Base-by-base conservation (phyloP, 306 rosid species). In the Cicer yamashitae region DNA sequence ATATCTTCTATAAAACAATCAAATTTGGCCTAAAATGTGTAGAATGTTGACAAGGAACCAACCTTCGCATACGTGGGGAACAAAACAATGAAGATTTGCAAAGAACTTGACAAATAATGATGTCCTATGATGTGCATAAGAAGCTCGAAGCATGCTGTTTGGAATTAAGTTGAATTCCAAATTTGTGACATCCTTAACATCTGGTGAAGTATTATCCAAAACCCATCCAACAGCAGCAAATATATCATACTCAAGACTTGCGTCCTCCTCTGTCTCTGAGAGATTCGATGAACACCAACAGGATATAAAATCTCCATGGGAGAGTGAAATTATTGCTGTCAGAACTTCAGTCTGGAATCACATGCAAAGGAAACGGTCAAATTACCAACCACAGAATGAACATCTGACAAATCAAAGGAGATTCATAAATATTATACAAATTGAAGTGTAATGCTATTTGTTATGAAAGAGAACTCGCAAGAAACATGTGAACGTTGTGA, bases 81-180 rank as follows among this genome's bases (percentile, higher is more conserved):
- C 85, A 64, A 94, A 94, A 86, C 97, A 94, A 81, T 94, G 98
- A 82, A 94, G 98, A 83, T 94, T 94, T 82, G 98, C 98, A 75
- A 94, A 88, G 79, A 94, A 77, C 91, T 94, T 94, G 84, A 94
- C 91, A 82, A 94, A 90, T 69, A 94, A 84, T 30, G 98, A 87
- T 15, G 98, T 90, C 86, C 96, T 91, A 72, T 88, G 88, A 79
- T 94, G 98, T 57, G 88, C 91, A 84, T 88, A 94, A 51, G 91
- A 87, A 79, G 91, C 83, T 78, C 76, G 88, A 48, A 87, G 86
- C 94, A 87, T 87, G 81, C 72, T 85, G 77, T 50, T 89, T 11
- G 80, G 83, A 41, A 78, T 68, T 70, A 85, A 76, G 66, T 86
- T 71, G 77, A 88, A 88, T 82, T 90, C 93, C 67, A 90, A 82